These are phyloP conservation scores for Lipomyces sp. DNA, from an alignment of 805 yeast genomes.

Conservation along the genomic window DNA sequence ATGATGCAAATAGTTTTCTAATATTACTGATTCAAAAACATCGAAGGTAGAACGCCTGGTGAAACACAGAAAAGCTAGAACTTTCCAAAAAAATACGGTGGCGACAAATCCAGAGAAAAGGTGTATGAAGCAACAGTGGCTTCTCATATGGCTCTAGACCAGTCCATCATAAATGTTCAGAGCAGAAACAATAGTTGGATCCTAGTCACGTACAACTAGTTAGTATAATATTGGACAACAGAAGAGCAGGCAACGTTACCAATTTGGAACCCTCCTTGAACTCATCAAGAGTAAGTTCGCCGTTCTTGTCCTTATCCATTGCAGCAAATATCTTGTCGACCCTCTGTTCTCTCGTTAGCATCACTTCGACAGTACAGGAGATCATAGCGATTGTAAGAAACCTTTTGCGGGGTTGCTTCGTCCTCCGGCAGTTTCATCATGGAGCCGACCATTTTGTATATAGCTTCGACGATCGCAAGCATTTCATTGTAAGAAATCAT, in stretches of 20 bases:
- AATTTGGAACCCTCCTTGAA: constrained; percentile 75
- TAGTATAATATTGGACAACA: background rate
- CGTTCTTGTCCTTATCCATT: constrained; percentile 68
- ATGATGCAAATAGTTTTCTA: too few species aligned
- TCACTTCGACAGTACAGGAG: background rate
- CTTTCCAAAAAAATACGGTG: background rate
- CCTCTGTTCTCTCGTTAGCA: constrained; percentile 40
- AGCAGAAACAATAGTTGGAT: constrained; percentile 31
- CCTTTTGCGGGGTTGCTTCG: constrained; percentile 83
- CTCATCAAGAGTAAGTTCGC: constrained; percentile 74
- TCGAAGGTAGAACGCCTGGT: too few species aligned
- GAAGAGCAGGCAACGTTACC: constrained; percentile 35
- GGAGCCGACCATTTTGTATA: constrained; percentile 92
- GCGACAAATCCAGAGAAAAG: background rate
- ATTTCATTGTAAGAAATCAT: constrained; percentile 72
- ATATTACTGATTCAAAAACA: too few species aligned
- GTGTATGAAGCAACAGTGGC: background rate
- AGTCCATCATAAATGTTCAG: constrained; percentile 29
- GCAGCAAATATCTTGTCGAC: constrained; percentile 73
- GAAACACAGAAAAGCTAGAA: too few species aligned
- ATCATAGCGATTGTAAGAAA: constrained; percentile 1
- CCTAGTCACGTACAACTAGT: constrained; percentile 4
- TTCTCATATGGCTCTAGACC: constrained; percentile 4
- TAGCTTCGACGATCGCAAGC: constrained; percentile 72
- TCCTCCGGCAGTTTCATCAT: constrained; percentile 87